These are phyloP conservation scores for Pugionium dolabratum DNA, from an alignment of 345 rosid genomes.

Conservation along the genomic window DNA sequence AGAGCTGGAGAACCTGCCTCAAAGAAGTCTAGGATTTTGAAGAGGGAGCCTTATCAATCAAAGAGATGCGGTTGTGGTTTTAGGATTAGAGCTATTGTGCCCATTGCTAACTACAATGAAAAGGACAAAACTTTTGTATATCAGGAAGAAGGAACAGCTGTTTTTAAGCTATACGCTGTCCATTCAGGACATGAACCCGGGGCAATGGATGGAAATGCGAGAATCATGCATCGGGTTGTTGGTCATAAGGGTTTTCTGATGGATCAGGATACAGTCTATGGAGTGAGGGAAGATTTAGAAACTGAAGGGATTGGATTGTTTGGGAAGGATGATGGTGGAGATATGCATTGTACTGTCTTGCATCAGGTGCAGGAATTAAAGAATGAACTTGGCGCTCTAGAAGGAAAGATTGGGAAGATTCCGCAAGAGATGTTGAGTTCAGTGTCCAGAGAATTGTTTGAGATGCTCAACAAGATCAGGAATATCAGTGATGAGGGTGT, in stretches of 20 bases:
- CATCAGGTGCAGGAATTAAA: constrained; percentile 85
- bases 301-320: constrained; percentile 62
- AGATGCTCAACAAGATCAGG: constrained; percentile 67
- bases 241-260: constrained; percentile 76
- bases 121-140: constrained; percentile 94
- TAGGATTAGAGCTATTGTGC: constrained; percentile 95
- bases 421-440: constrained; percentile 62
- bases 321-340: constrained; percentile 67
- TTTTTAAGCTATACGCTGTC: constrained; percentile 90
- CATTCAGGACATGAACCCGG: constrained; percentile 99
- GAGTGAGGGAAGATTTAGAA: constrained; percentile 81
- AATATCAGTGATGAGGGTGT: constrained; percentile 68
- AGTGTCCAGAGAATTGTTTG: constrained; percentile 76
- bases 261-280: constrained; percentile 83
- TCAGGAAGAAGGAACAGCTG: constrained; percentile 92
- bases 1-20: constrained; percentile 93
- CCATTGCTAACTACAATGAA: constrained; percentile 89
- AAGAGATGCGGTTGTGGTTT: constrained; percentile 98
- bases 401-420: constrained; percentile 68
- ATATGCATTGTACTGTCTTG: constrained; percentile 60
- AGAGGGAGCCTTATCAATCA: constrained; percentile 96
- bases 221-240: constrained; percentile 95
- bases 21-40: constrained; percentile 84
- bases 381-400: constrained; percentile 65
- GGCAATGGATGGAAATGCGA: constrained; percentile 92